phyloP scores from a whole-genome alignment of 1,139 yeast genomes.

The Lodderomyces oxycetoniae region DNA sequence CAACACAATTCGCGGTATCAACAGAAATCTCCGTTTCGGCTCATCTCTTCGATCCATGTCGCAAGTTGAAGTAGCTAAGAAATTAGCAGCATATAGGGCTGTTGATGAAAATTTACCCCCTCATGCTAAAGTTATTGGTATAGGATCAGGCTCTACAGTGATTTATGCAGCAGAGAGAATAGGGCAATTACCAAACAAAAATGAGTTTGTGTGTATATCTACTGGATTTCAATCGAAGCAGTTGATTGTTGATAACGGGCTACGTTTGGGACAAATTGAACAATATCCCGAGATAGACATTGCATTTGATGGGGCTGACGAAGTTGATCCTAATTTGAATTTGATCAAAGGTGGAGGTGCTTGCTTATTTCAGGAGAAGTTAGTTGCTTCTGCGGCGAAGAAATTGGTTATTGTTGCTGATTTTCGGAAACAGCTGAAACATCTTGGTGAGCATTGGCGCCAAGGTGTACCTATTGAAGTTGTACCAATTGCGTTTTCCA shows the following conservation, averaged over 20 bases:
- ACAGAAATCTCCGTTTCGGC: too few relatives aligned
- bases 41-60: slow-evolving; percentile 1
- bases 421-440: slow-evolving; percentile 66
- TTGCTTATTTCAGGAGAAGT: slow-evolving; percentile 92
- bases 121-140: slow-evolving; percentile 73
- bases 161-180: slow-evolving; percentile 93
- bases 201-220: slow-evolving; percentile 72
- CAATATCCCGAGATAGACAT: slow-evolving; percentile 77
- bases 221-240: slow-evolving; percentile 96
- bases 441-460: slow-evolving; percentile 75
- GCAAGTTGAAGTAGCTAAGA: slow-evolving; percentile 60
- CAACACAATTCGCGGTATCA: too few relatives aligned
- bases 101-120: slow-evolving; percentile 83
- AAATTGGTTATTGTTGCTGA: slow-evolving; percentile 89
- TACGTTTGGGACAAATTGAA: slow-evolving; percentile 75
- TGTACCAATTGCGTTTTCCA: slow-evolving; percentile 81
- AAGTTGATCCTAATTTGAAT: slow-evolving; percentile 74
- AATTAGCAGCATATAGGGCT: slow-evolving; percentile 85
- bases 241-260: slow-evolving; percentile 76
- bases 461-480: slow-evolving; percentile 96
- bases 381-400: slow-evolving; percentile 78
- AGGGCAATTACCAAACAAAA: slow-evolving; percentile 61
- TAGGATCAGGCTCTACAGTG: slow-evolving; percentile 97
- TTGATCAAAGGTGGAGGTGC: slow-evolving; percentile 99
- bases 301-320: slow-evolving; percentile 99